A percentile compares a stretch with the other conserved stretches of the same genome.
These are phyloP conservation scores for Cercophora newfieldiana DNA, from an alignment of 495 filamentous ascomycete genomes.

Conservation along the genomic window DNA sequence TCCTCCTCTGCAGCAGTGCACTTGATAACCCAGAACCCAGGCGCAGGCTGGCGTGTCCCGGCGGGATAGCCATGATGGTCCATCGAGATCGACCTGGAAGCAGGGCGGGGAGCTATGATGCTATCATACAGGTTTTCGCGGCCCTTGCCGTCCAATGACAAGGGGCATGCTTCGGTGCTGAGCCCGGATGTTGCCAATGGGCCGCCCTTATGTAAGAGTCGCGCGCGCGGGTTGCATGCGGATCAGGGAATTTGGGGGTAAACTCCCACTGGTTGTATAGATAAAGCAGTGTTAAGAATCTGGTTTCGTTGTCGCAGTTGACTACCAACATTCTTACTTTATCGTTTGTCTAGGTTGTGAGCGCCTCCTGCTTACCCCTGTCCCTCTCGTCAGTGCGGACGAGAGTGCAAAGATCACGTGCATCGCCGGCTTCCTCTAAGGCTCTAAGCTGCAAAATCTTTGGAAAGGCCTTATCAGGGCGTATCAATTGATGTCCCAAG, in stretches of 20 bases:
- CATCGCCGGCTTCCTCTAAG: too few species aligned
- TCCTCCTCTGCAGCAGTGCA: neutral
- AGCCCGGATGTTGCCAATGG: neutral
- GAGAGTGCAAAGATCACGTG: neutral
- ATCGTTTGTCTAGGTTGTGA: neutral
- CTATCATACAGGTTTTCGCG: slow-evolving; percentile 30
- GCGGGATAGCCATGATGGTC: neutral
- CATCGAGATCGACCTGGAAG: slow-evolving; percentile 21
- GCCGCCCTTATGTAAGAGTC: neutral
- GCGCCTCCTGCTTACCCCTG: neutral
- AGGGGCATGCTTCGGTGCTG: neutral
- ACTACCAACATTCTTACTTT: too few species aligned
- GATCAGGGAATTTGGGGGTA: neutral
- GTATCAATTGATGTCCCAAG: too few species aligned
- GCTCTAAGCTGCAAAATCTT: too few species aligned
- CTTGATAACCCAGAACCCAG: neutral
- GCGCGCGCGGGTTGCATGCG: neutral
- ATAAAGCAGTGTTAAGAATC: neutral
- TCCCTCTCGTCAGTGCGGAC: neutral
- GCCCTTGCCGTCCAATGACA: slow-evolving; percentile 21
- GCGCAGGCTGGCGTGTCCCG: neutral
- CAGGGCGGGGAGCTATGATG: slow-evolving; percentile 31
- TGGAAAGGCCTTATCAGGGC: too few species aligned
- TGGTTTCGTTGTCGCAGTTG: neutral
- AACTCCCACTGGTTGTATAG: neutral